Base-by-base conservation (phyloP, 768 basidiomycete species). In the Lactarius trivialis region DNA sequence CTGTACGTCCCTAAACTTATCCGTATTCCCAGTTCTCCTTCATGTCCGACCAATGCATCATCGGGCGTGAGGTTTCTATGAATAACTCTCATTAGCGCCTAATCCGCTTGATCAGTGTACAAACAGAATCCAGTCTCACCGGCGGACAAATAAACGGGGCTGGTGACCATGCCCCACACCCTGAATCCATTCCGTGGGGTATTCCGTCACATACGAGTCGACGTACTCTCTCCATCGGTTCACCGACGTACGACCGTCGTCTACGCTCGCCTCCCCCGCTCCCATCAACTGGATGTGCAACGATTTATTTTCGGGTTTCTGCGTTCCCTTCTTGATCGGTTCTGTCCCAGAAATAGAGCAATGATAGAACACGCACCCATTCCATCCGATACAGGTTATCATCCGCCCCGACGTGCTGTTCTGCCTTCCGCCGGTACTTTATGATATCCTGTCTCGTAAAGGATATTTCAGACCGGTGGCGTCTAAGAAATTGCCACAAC, bases 401-500 rank as follows among this genome's bases (percentile, higher is more conserved):
- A 67, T 91, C 89, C 56, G 81, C 80, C 30, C 85, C 85, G 60
- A 85, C 82, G 68, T 88, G 85, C 54, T 79, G 81, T 71, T 93
- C 90, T 26, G 89, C 90, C 73, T 86, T 86, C 65, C 89, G 79
- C 55, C 90, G 84, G 76, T 92, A 92, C 63, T 85, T 81, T 64
- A 91, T 82, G 60, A 86, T 77, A 67, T 89, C 87, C 61, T 85
- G 83, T 58, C 81, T 80, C 32, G 81, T 82, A 55, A 84, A 73
- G 54, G 69, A 74, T 45, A 81, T 83, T 6, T 76, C 75, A 57
- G 68, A 75, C 64, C 90, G 85, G 55, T 83, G 82, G 58, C 79
- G 79, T 70, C 88, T 85, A 45, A 96, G 76, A 56, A 94, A 74
- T 32, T 81, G 78, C 84, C 89, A 88, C 34, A 97, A 75, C 69